phyloP scores from a whole-genome alignment of 805 yeast species.

The Ogataea pini region DNA sequence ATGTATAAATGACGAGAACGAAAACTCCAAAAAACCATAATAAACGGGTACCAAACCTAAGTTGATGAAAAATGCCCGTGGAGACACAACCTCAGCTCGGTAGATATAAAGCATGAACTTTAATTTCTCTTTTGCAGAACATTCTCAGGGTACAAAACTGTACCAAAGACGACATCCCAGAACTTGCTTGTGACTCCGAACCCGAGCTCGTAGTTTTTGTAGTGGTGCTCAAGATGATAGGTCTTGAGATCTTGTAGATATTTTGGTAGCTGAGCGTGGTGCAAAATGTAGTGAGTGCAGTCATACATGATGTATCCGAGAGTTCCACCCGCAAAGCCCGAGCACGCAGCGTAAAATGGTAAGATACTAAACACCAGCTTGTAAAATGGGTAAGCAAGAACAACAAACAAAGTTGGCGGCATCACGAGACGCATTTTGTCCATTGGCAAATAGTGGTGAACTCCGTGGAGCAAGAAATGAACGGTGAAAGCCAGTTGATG shows the following conservation, averaged over 20 bases:
- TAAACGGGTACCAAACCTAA: neutral
- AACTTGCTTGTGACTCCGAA: conserved; percentile 93
- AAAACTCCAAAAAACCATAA: conserved; percentile 1
- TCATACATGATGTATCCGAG: conserved; percentile 93
- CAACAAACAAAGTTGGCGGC: conserved; percentile 87
- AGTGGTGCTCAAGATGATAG: conserved; percentile 95
- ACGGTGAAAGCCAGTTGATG: conserved; percentile 70
- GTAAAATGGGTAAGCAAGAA: conserved; percentile 79
- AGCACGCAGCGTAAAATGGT: conserved; percentile 83
- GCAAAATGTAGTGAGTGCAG: conserved; percentile 90
- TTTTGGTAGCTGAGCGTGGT: conserved; percentile 80
- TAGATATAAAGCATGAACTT: neutral
- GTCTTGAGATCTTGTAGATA: conserved; percentile 79
- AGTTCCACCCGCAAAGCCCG: conserved; percentile 94
- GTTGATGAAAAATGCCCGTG: too few species aligned
- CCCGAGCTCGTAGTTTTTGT: conserved; percentile 94
- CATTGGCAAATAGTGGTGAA: conserved; percentile 98
- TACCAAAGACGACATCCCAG: conserved; percentile 92
- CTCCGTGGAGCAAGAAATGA: conserved; percentile 92
- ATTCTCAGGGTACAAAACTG: conserved; percentile 57
- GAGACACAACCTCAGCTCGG: too few species aligned
- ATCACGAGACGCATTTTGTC: conserved; percentile 88
- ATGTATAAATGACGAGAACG: conserved; percentile 2
- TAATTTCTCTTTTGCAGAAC: conserved; percentile 45
- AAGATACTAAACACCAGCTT: conserved; percentile 70